Evolutionary conservation across 192 early-diverging fungal species (phyloP), one percentile per base, ranked within the genome.

Genomic region (Martensiomyces pterosporus): DNA sequence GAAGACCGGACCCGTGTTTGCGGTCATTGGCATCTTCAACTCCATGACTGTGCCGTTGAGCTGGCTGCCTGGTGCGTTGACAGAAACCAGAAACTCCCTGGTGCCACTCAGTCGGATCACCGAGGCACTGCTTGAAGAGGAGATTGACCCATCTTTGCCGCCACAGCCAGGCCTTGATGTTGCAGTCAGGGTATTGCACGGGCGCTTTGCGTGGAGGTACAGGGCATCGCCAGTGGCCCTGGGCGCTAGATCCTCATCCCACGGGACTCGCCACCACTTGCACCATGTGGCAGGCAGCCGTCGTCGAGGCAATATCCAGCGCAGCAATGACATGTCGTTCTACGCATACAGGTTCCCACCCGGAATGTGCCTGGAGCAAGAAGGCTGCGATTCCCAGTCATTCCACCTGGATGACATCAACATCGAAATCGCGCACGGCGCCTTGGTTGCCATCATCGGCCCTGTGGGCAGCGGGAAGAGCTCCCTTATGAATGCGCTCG

Each of bases 381-480:
- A n/a, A n/a, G n/a, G n/a, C n/a, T n/a, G 23, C 3, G 8, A 4
- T n/a, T 6, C 24, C 4, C 3, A n/a, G 1, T 10, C 47, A 34
- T 59, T 62, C 47, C 9, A 55, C 39, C 73, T 82, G 24, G 45
- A 55, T 16, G 46, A 55, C 6, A 42, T 82, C 19, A 77, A 66
- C 26, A 32, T 87, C 4, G 52, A 55, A 6, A 77, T 89, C 48
- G 69, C 71, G 4, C 63, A 46, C 15, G 67, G 76, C 14, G 57
- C 66, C 25, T 64, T 87, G 23, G 77, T 76, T 1, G 71, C 81
- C 2, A 54, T 91, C 14, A 69, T 80, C 39, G 89, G 89, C 14
- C 19, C 79, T 2, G 89, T 88, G 16, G 90, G 88, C 6, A 71
- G 79, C 34, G 90, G 90, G 7, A 83, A 83, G 23, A 79, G 79